These are phyloP conservation scores for Fusarium proliferatum DNA, from an alignment of 2,329 filamentous ascomycete genomes.

Conservation along the genomic window DNA sequence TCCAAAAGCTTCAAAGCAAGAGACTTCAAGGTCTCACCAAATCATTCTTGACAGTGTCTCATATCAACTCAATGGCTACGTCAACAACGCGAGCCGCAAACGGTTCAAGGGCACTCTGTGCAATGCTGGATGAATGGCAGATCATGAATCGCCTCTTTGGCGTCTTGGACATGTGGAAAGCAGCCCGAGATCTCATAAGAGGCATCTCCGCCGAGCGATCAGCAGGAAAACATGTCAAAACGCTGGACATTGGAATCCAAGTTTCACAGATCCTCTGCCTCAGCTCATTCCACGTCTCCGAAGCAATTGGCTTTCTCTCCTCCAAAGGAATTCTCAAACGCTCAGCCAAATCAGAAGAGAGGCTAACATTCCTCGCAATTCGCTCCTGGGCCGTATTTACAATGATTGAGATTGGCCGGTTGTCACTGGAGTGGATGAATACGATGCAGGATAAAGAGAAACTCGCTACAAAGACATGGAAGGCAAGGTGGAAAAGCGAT, in stretches of 20 bases:
- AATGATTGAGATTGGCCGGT: neutral
- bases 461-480: neutral
- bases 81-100: neutral
- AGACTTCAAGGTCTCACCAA: neutral
- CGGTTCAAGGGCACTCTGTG: neutral
- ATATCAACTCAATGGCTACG: neutral
- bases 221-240: accelerated
- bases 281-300: constrained; percentile 1
- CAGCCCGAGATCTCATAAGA: neutral
- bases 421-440: neutral
- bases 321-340: neutral
- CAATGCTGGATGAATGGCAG: constrained; percentile 8
- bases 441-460: neutral
- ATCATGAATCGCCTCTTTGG: constrained; percentile 9
- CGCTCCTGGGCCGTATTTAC: constrained; percentile 9
- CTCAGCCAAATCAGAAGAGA: neutral
- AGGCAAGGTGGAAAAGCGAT: neutral
- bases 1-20: neutral
- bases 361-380: neutral
- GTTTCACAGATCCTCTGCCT: neutral
- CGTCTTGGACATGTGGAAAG: neutral
- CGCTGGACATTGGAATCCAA: neutral
- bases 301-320: neutral
- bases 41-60: neutral
- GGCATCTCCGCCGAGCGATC: neutral